phyloP scores from a whole-genome alignment of 352 stramenopile genomes.

The Blastocystis sp. region DNA sequence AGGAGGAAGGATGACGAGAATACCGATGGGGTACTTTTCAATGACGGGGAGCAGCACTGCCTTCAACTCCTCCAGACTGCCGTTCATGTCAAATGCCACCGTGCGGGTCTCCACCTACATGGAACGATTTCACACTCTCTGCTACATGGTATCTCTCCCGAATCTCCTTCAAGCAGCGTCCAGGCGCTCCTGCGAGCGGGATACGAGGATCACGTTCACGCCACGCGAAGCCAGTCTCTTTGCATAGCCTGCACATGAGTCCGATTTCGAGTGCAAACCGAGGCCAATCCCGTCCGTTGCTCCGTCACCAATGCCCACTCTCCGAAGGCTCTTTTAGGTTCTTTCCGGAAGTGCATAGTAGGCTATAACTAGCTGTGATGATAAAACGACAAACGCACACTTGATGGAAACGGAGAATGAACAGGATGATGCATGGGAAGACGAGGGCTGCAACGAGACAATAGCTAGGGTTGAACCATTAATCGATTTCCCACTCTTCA shows the following conservation, averaged over 20 bases:
- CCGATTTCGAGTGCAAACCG: slow-evolving; percentile 84
- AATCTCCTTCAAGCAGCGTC: slow-evolving; percentile 88
- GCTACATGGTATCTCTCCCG: slow-evolving; percentile 81
- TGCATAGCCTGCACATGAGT: slow-evolving; percentile 86
- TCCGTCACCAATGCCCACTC: slow-evolving; percentile 93
- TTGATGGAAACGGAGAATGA: slow-evolving; percentile 42
- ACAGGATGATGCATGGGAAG: slow-evolving; percentile 16
- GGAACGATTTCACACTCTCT: neutral
- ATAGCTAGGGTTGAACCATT: neutral
- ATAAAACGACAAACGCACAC: neutral
- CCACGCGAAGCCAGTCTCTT: slow-evolving; percentile 92
- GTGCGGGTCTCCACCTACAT: slow-evolving; percentile 72
- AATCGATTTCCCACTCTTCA: neutral
- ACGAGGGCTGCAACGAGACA: neutral
- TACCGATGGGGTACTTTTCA: slow-evolving; percentile 86
- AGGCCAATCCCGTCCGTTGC: slow-evolving; percentile 89
- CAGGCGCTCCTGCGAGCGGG: slow-evolving; percentile 90
- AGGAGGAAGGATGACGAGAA: slow-evolving; percentile 76
- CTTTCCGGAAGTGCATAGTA: slow-evolving; percentile 87
- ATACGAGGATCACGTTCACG: slow-evolving; percentile 94
- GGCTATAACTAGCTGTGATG: slow-evolving; percentile 23
- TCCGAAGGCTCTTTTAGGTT: slow-evolving; percentile 86
- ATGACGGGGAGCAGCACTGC: slow-evolving; percentile 70
- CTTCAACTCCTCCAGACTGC: slow-evolving; percentile 73
- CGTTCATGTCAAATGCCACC: slow-evolving; percentile 75